Conservation (phyloP, 73 alveolate genomes). For the Vitrella brassicaformis region DNA sequence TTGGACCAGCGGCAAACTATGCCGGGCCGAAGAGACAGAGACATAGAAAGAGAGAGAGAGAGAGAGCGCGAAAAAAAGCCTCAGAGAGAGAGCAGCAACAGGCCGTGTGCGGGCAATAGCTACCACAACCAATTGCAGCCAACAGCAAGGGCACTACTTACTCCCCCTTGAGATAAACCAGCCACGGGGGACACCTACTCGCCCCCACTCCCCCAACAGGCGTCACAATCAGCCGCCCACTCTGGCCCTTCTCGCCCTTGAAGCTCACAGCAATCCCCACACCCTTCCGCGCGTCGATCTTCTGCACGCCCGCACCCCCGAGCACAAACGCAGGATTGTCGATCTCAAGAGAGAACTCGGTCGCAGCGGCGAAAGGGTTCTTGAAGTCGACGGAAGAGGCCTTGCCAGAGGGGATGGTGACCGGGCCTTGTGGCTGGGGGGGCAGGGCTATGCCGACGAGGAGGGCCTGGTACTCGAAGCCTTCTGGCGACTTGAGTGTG, state of each 20-base stretch:
- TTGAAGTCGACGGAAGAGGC: conserved; percentile 84
- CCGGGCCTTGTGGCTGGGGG: conserved; percentile 98
- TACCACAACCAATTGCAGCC: not conserved
- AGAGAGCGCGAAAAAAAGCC: not conserved
- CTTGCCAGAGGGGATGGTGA: conserved; percentile 82
- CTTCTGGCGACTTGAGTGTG: conserved; percentile 81
- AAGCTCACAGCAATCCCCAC: not conserved
- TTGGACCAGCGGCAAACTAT: too few relatives aligned
- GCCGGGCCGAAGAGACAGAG: not conserved
- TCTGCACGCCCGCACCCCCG: conserved; percentile 19
- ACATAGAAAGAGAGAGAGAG: not conserved
- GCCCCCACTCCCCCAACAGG: too few relatives aligned
- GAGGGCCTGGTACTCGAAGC: conserved; percentile 87
- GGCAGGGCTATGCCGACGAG: conserved; percentile 83
- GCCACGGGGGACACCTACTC: not conserved
- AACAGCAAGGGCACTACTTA: not conserved
- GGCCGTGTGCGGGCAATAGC: not conserved
- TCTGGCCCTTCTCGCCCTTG: not conserved
- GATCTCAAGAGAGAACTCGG: conserved; percentile 81
- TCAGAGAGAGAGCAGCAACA: not conserved
- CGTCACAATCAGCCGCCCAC: not conserved
- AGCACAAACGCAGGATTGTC: conserved; percentile 92
- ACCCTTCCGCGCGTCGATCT: not conserved
- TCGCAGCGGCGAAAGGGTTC: conserved; percentile 89
- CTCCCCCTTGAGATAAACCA: not conserved